A percentile compares a stretch with the other conserved stretches of the same genome.
Evolutionary conservation across 2,329 filamentous ascomycete species (phyloP).

Genomic region (Nemania sp.): DNA sequence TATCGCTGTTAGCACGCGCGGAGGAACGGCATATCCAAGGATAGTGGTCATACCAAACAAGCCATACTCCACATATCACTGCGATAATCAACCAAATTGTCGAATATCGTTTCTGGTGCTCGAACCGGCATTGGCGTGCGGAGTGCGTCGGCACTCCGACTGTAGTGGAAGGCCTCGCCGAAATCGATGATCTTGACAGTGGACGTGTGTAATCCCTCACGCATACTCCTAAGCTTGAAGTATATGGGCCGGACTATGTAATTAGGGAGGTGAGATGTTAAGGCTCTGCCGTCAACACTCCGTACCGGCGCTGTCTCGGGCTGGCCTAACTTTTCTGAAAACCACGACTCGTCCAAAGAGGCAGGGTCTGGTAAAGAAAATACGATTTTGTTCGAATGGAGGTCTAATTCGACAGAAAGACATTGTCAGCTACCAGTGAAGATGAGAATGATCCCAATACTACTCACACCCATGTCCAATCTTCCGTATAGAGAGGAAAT

Average conservation of each 20-base stretch:
- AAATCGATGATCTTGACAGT: constrained; percentile 32
- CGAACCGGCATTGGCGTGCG: constrained; percentile 30
- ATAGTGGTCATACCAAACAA: constrained; percentile 28
- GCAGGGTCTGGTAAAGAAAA: constrained; percentile 17
- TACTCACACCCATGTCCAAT: constrained; percentile 34
- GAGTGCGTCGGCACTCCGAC: constrained; percentile 10
- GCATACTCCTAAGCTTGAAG: not conserved
- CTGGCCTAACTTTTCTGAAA: constrained; percentile 14
- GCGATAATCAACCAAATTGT: constrained; percentile 19
- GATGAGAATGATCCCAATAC: constrained; percentile 8
- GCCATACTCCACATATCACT: constrained; percentile 35
- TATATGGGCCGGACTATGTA: constrained; percentile 24
- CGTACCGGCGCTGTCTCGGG: constrained; percentile 20
- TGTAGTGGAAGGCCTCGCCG: constrained; percentile 27
- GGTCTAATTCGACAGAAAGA: constrained; percentile 15
- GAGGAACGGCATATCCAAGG: constrained; percentile 3
- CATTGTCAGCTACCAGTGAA: constrained; percentile 17
- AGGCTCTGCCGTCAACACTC: constrained; percentile 6
- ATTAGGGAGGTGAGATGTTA: constrained; percentile 11
- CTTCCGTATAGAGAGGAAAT: constrained; percentile 22
- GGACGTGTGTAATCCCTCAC: constrained; percentile 10
- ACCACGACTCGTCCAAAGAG: constrained; percentile 4
- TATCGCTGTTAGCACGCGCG: not conserved
- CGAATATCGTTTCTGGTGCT: constrained; percentile 31
- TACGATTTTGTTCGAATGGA: constrained; percentile 22